phyloP scores from a whole-genome alignment of 2,329 filamentous ascomycete species.

The Trichophaea hybrida region DNA sequence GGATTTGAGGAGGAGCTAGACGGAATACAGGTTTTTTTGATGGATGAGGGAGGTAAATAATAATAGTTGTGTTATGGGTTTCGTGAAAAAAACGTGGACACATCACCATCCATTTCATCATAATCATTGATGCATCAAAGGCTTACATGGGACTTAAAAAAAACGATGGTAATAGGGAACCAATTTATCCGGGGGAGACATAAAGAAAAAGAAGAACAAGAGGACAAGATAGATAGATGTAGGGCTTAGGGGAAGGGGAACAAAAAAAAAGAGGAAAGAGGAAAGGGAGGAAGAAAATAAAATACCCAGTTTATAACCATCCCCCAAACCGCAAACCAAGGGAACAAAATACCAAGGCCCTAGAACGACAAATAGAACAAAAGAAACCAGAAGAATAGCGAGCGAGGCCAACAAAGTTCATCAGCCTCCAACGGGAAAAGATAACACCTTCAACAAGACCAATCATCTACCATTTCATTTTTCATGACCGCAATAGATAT shows the following conservation, averaged over 20 bases:
- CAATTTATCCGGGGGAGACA: not conserved
- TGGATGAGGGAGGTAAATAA: not conserved
- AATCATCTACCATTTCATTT: not conserved
- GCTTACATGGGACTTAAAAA: not conserved
- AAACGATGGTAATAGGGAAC: not conserved
- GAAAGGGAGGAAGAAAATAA: not conserved
- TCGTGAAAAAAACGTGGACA: too few species aligned
- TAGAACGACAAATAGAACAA: not conserved
- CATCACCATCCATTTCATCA: too few species aligned
- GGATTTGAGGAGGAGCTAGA: too few species aligned
- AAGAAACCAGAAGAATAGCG: not conserved
- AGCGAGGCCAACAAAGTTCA: not conserved
- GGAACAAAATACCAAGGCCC: not conserved
- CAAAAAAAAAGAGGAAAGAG: not conserved
- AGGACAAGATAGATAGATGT: not conserved
- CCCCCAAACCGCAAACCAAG: not conserved
- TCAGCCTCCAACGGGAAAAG: not conserved
- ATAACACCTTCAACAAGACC: not conserved
- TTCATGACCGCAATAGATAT: constrained; percentile 12
- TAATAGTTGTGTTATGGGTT: not conserved
- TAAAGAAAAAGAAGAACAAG: not conserved
- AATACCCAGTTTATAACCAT: not conserved
- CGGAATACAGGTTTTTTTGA: too few species aligned
- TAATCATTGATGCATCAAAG: not conserved
- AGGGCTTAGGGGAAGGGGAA: not conserved